Evolutionary conservation across 1,284 basidiomycete genomes (phyloP), one percentile per base, ranked within the genome.

Genomic region (Irpex rosettiformis): DNA sequence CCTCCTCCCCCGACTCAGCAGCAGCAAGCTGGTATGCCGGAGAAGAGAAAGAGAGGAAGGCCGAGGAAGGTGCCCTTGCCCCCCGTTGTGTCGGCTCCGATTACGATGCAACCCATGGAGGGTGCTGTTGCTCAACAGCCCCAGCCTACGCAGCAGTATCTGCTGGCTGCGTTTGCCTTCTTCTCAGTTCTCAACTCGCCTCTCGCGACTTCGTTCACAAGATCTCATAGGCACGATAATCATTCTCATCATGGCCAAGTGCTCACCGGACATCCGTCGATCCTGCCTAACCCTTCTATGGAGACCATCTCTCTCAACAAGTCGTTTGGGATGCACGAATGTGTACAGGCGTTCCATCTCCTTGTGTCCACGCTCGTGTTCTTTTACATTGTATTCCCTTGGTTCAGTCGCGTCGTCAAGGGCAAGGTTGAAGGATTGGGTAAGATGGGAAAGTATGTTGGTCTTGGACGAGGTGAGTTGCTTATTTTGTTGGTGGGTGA

Each of bases 11-110:
- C 63, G 54, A 56, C 68, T 66, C 61, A 16, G 4, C 5, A n/a
- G n/a, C n/a, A n/a, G n/a, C 65, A 70, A 18, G 73, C 69, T 4
- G 65, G 64, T 2, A 74, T 79, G 0, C 82, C 84, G 0, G 89
- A 89, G 75, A 92, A 91, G 75, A 79, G 90, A 63, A 92, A 92
- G 75, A 79, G 90, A n/a, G 89, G 89, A 3, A 75, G 90, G 27
- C 89, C 90, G 37, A 77, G 84, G 61, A 86, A 86, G 71, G 72
- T 77, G 52, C 77, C 73, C 22, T 60, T 74, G 21, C 72, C 74
- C 25, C 61, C 72, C 6, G 57, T 70, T 37, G 61, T 69, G 62
- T 25, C 64, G 3, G 52, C 65, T 7, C 58, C 62, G 28, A 60
- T 61, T 21, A 57, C 68, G 3, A 43, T 54, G 24, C 42, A 48